These are phyloP conservation scores for Fraxinus greggii DNA, from an alignment of 305 asterid genomes.

Conservation along the genomic window DNA sequence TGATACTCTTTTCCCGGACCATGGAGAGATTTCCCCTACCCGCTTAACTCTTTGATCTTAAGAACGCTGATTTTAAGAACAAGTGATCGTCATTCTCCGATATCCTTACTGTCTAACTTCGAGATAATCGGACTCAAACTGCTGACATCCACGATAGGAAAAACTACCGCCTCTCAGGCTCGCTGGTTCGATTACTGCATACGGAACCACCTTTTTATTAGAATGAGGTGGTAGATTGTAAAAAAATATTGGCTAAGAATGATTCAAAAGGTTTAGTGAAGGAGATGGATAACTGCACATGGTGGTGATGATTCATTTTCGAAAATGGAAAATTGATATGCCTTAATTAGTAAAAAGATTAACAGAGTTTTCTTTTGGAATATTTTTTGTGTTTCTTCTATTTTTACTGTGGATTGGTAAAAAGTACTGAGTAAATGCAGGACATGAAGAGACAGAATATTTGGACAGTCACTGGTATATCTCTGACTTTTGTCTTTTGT, in stretches of 20 bases:
- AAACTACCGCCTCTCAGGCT: neutral
- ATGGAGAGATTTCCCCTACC: neutral
- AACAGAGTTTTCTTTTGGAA: neutral
- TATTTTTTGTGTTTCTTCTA: neutral
- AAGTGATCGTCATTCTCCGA: neutral
- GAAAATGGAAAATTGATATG: slow-evolving; percentile 19
- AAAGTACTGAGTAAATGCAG: slow-evolving; percentile 13
- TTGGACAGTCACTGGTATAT: slow-evolving; percentile 31
- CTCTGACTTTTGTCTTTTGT: neutral
- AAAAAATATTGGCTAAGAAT: slow-evolving; percentile 26
- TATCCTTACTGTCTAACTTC: neutral
- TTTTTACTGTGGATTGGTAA: slow-evolving; percentile 17
- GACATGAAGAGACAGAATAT: slow-evolving; percentile 38
- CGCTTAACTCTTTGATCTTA: neutral
- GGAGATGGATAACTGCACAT: slow-evolving; percentile 27
- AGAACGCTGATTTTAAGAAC: neutral
- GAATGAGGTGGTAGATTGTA: neutral
- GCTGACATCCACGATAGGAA: neutral
- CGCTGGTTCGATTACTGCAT: neutral
- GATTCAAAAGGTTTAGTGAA: slow-evolving; percentile 32
- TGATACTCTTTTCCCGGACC: slow-evolving; percentile 20
- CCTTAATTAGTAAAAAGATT: slow-evolving; percentile 21
- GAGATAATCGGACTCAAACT: neutral
- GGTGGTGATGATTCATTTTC: slow-evolving; percentile 17
- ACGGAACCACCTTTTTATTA: neutral